Conservation (phyloP, 2,329 filamentous ascomycete species). For the Alternaria conjuncta region DNA sequence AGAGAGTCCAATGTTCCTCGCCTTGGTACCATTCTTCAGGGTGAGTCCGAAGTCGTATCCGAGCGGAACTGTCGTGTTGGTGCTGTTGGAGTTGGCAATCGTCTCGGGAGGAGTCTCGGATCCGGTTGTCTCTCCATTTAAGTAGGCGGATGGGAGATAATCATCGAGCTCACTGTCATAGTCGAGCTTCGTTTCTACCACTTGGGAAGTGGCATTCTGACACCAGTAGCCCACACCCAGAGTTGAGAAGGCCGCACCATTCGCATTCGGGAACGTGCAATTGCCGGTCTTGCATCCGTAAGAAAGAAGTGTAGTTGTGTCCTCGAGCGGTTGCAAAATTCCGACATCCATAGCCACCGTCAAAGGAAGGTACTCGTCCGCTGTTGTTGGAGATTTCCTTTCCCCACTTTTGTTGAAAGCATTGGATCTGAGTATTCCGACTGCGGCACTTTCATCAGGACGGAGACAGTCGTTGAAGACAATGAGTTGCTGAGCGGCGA, state of each 20-base stretch:
- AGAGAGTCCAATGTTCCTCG: neutral
- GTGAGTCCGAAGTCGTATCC: neutral
- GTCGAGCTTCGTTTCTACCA: neutral
- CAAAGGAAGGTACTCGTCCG: constrained; percentile 4
- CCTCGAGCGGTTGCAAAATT: constrained; percentile 5
- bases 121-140: neutral
- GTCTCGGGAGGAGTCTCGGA: neutral
- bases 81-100: neutral
- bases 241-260: constrained; percentile 11
- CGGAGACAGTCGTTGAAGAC: constrained; percentile 9
- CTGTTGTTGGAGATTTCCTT: neutral
- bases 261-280: constrained; percentile 9
- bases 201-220: constrained; percentile 5
- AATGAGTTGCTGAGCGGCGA: constrained; percentile 15
- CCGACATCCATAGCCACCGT: constrained; percentile 12
- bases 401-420: neutral
- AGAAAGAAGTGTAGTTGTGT: constrained; percentile 12
- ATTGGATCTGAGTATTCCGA: constrained; percentile 6
- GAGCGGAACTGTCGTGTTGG: neutral
- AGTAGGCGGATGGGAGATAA: neutral
- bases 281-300: constrained; percentile 16
- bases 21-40: neutral
- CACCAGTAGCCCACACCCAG: constrained; percentile 8
- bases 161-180: neutral
- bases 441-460: neutral